These are phyloP conservation scores for Magnolia changhungtana DNA, from an alignment of 164 flowering plant genomes.

Conservation along the genomic window DNA sequence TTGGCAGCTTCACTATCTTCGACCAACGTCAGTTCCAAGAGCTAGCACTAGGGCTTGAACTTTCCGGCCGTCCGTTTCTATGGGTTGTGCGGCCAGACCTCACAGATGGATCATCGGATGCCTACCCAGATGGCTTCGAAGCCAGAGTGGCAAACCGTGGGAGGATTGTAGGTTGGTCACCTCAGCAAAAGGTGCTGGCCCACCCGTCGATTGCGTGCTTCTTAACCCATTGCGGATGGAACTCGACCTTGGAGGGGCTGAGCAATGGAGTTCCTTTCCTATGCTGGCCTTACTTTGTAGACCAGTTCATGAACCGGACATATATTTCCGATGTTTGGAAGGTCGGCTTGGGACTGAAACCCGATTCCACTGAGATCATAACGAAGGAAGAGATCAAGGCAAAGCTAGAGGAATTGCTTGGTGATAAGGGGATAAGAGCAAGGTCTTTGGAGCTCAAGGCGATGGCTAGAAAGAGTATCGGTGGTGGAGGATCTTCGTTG, in stretches of 20 bases:
- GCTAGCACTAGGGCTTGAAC: neutral
- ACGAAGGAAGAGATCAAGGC: slow-evolving; percentile 14
- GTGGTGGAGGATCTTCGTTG: slow-evolving; percentile 31
- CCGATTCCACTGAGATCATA: slow-evolving; percentile 14
- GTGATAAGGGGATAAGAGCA: slow-evolving; percentile 14
- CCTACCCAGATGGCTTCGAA: slow-evolving; percentile 10
- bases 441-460: slow-evolving; percentile 34
- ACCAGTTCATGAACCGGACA: slow-evolving; percentile 16
- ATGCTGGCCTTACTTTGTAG: slow-evolving; percentile 29
- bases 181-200: slow-evolving; percentile 22
- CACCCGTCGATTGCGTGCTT: slow-evolving; percentile 25
- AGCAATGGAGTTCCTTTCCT: slow-evolving; percentile 14
- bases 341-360: slow-evolving; percentile 17
- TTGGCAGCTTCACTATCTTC: neutral
- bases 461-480: slow-evolving; percentile 14
- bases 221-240: slow-evolving; percentile 24
- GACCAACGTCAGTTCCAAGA: neutral
- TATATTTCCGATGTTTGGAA: slow-evolving; percentile 21
- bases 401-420: slow-evolving; percentile 11
- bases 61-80: neutral
- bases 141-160: slow-evolving; percentile 9
- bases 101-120: neutral
- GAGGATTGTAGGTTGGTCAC: slow-evolving; percentile 13
- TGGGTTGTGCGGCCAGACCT: slow-evolving; percentile 7
- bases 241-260: slow-evolving; percentile 17